Base-by-base conservation (phyloP, 495 filamentous ascomycete genomes). In the Penicillium roqueforti region DNA sequence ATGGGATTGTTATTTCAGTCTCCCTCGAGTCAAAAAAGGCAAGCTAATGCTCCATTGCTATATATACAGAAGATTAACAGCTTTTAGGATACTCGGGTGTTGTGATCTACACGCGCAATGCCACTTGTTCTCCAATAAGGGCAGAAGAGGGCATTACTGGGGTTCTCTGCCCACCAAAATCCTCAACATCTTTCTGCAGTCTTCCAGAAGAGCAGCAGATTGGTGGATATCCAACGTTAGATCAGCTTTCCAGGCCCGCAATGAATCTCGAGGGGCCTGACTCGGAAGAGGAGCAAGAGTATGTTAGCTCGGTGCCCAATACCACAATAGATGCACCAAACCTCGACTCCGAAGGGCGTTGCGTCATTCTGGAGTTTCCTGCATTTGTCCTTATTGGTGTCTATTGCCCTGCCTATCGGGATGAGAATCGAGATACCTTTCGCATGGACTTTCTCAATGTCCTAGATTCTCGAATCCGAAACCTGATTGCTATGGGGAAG, bases 1-100 rank as follows among this genome's bases (percentile, higher is more conserved):
- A 22, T 98, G 93, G 93, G 93, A 98, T 68, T 95, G 91, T 58
- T 96, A 85, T 67, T 97, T 96, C 71, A 96, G 89, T 63, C 78
- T 98, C 6, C 93, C 93, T 7, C 87, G 83, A 65, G 77, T 93
- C 59, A 97, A 97, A 71, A 96, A 97, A 74, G 93, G 92, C 13
- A 58, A 58, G 38, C 55, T 37, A 19, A 38, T 5, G 14, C 18
- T 41, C 20, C n/a, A 41, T 10, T 1, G 25, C 1, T 47, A 22
- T n/a, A 4, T 25, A 32, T 25, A 16, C 25, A 18, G 2, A 20
- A 32, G 9, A 16, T 51, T 66, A 48, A 55, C 26, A 22, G 18
- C 18, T 19, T 38, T 10, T 34, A 95, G 92, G 93, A n/a, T 98
- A 98, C 67, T 95, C 93, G 16, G 93, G 93, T 2, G 90, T 98